phyloP scores from a whole-genome alignment of 306 rosid species.

The Cucurbita moschata region DNA sequence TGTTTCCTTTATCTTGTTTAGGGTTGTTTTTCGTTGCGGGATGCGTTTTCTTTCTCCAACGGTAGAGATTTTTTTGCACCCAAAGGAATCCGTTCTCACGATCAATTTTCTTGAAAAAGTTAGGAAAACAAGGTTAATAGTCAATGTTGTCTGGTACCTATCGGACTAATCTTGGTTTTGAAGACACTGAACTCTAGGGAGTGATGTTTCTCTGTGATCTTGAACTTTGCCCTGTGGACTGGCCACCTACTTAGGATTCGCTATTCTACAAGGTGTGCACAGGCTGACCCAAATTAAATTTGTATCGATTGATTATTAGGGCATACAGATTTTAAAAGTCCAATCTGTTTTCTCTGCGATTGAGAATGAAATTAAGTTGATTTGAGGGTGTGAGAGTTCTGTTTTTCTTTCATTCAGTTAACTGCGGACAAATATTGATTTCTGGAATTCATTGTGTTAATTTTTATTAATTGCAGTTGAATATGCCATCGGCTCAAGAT shows the following conservation, averaged over 20 bases:
- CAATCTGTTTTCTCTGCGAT: background rate
- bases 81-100: background rate
- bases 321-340: background rate
- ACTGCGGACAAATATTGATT: background rate
- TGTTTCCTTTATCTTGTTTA: background rate
- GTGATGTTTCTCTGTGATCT: background rate
- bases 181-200: background rate
- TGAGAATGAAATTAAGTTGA: background rate
- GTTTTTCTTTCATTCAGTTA: background rate
- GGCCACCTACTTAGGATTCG: background rate
- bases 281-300: background rate
- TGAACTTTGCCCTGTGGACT: background rate
- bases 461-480: conserved; percentile 1
- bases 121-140: background rate
- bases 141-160: background rate
- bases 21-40: background rate
- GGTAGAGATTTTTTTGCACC: background rate
- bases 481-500: conserved; percentile 93
- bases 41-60: background rate
- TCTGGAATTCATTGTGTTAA: background rate
- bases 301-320: background rate
- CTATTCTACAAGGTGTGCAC: background rate
- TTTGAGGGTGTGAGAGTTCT: background rate
- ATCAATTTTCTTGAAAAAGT: background rate
- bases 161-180: background rate